These are phyloP conservation scores for Phanerodontia chrysosporium DNA, from an alignment of 768 basidiomycete genomes.

Conservation along the genomic window DNA sequence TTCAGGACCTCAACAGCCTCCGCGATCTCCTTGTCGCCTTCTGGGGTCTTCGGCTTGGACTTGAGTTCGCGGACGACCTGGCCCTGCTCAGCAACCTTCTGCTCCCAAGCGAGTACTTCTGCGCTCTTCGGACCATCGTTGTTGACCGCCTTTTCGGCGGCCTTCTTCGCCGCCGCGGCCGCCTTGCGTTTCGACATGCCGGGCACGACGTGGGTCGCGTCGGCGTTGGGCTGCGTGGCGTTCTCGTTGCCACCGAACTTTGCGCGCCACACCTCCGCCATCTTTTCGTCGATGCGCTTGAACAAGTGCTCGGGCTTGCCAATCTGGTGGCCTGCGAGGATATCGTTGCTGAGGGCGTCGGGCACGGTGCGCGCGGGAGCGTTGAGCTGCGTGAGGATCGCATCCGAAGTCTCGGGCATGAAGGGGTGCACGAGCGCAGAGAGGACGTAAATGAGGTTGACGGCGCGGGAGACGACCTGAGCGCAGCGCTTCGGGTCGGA, in stretches of 20 bases:
- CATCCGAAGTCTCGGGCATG: slow-evolving; percentile 87
- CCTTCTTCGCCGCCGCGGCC: slow-evolving; percentile 38
- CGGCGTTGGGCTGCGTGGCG: slow-evolving; percentile 33
- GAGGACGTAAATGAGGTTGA: slow-evolving; percentile 91
- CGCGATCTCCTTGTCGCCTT: slow-evolving; percentile 58
- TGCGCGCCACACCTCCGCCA: slow-evolving; percentile 75
- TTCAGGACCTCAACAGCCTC: slow-evolving; percentile 62
- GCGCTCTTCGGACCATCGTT: slow-evolving; percentile 60
- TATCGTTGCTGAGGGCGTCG: slow-evolving; percentile 67
- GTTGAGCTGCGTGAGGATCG: slow-evolving; percentile 83
- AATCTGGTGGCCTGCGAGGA: slow-evolving; percentile 82
- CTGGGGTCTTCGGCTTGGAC: slow-evolving; percentile 53
- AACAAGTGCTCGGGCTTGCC: slow-evolving; percentile 89
- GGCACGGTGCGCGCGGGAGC: slow-evolving; percentile 84
- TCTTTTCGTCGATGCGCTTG: slow-evolving; percentile 88
- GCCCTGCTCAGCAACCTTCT: slow-evolving; percentile 73
- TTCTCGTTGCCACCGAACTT: slow-evolving; percentile 69
- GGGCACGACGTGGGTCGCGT: slow-evolving; percentile 40
- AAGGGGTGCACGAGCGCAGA: slow-evolving; percentile 87
- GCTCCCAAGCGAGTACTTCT: slow-evolving; percentile 70
- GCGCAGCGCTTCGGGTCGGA: slow-evolving; percentile 83
- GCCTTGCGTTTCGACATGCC: slow-evolving; percentile 54
- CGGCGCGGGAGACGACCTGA: slow-evolving; percentile 81
- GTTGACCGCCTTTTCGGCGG: slow-evolving; percentile 39
- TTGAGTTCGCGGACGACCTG: slow-evolving; percentile 70